phyloP scores from a whole-genome alignment of 2,329 filamentous ascomycete species.

The Pseudocercospora ulei region DNA sequence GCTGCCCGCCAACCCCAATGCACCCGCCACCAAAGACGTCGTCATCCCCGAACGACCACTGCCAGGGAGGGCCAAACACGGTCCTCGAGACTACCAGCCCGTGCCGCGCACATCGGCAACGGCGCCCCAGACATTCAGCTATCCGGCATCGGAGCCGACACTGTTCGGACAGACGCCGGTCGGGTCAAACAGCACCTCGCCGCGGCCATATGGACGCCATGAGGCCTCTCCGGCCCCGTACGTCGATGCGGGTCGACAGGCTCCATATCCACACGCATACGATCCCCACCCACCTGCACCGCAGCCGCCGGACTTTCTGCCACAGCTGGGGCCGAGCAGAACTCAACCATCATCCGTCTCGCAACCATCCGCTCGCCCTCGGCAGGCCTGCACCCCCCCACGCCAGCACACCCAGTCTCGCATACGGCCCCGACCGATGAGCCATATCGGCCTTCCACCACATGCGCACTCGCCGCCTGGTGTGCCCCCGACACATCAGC shows the following conservation, averaged over 20 bases:
- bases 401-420: constrained; percentile 22
- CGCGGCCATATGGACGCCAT: constrained; percentile 9
- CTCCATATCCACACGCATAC: too few relatives aligned
- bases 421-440: constrained; percentile 23
- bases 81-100: constrained; percentile 28
- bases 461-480: constrained; percentile 42
- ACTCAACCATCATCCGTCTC: constrained; percentile 30
- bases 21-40: constrained; percentile 23
- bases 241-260: too few relatives aligned
- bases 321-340: constrained; percentile 30
- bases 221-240: constrained; percentile 10
- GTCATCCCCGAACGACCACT: constrained; percentile 23
- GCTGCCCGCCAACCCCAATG: constrained; percentile 65
- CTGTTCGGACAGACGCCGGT: constrained; percentile 21
- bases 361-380: constrained; percentile 17
- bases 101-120: constrained; percentile 26
- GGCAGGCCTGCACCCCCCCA: constrained; percentile 8
- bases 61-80: constrained; percentile 31
- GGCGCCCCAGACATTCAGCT: constrained; percentile 19
- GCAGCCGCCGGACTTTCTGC: constrained; percentile 36
- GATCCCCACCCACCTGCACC: constrained; percentile 34
- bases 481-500: constrained; percentile 45
- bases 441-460: constrained; percentile 28
- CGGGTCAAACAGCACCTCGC: constrained; percentile 3
- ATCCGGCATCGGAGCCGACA: constrained; percentile 22